phyloP scores from a whole-genome alignment of 164 flowering plant species.

The Vitis cinerea region DNA sequence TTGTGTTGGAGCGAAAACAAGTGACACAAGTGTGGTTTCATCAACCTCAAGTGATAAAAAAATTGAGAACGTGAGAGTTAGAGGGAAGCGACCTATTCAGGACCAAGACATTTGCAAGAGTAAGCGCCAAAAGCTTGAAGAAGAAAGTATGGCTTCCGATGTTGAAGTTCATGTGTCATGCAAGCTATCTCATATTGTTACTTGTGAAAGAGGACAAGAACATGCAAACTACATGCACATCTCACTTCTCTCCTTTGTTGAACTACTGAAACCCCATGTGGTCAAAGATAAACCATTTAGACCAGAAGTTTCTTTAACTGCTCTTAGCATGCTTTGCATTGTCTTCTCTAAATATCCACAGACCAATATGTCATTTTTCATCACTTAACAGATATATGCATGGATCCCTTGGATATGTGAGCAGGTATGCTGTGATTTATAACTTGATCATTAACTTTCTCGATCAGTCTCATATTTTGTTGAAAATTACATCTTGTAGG shows the following conservation, averaged over 20 bases:
- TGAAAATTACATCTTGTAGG: constrained; percentile 43
- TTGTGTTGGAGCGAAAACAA: constrained; percentile 40
- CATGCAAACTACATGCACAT: constrained; percentile 45
- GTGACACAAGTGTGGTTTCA: constrained; percentile 4
- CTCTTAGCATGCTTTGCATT: constrained; percentile 82
- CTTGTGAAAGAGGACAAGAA: constrained; percentile 27
- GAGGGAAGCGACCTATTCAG: constrained; percentile 57
- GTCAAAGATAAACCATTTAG: constrained; percentile 26
- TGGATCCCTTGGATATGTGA: no score
- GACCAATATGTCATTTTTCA: no score
- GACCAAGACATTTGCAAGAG: constrained; percentile 25
- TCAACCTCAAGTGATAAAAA: constrained; percentile 17
- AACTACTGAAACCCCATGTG: no score
- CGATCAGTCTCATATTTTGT: constrained; percentile 2
- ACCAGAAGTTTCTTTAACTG: constrained; percentile 47
- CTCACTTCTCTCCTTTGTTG: constrained; percentile 43
- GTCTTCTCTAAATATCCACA: constrained; percentile 57
- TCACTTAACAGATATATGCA: no score
- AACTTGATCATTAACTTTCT: not conserved
- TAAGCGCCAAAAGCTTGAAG: constrained; percentile 68
- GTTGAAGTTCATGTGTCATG: constrained; percentile 17
- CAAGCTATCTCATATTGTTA: constrained; percentile 14
- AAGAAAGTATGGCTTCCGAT: constrained; percentile 21
- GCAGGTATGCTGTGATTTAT: no score
- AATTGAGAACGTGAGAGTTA: constrained; percentile 29